Evolutionary conservation across 2,329 filamentous ascomycete species (phyloP).

Genomic region (Ophiostoma australiae): DNA sequence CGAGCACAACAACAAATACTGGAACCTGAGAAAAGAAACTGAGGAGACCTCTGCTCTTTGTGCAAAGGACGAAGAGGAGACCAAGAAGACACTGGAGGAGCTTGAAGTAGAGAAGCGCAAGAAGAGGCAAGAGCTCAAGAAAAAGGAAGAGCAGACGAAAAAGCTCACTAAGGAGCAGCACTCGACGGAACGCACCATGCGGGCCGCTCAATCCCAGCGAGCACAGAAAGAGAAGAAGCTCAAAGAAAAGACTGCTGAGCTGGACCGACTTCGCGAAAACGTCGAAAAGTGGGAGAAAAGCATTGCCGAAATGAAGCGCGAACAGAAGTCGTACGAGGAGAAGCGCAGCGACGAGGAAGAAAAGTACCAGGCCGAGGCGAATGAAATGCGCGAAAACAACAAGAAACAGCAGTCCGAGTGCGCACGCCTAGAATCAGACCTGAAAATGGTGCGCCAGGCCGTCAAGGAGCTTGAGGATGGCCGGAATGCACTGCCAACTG

Average conservation of each 20-base stretch:
- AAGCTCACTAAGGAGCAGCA: slow-evolving; percentile 78
- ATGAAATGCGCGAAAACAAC: slow-evolving; percentile 52
- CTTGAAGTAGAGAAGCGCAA: slow-evolving; percentile 73
- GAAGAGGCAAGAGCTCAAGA: slow-evolving; percentile 70
- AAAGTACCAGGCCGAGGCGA: slow-evolving; percentile 49
- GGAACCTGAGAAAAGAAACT: slow-evolving; percentile 74
- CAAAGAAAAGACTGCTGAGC: slow-evolving; percentile 63
- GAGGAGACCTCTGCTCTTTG: slow-evolving; percentile 71
- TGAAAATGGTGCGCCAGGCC: slow-evolving; percentile 64
- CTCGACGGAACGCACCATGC: slow-evolving; percentile 73
- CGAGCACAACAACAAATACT: slow-evolving; percentile 75
- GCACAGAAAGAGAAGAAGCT: slow-evolving; percentile 69
- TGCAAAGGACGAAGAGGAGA: slow-evolving; percentile 66
- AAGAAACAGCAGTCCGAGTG: slow-evolving; percentile 60
- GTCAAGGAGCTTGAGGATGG: slow-evolving; percentile 71
- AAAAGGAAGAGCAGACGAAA: slow-evolving; percentile 85
- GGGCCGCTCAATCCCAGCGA: slow-evolving; percentile 71
- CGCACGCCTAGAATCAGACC: slow-evolving; percentile 62
- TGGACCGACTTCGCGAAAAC: slow-evolving; percentile 64
- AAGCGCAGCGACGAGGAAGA: slow-evolving; percentile 50
- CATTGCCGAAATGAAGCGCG: slow-evolving; percentile 54
- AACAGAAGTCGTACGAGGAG: slow-evolving; percentile 50
- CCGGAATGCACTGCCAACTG: slow-evolving; percentile 57
- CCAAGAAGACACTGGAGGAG: slow-evolving; percentile 59
- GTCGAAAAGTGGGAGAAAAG: slow-evolving; percentile 64